Percentiles rank a stretch among this genome's conserved stretches.
These are phyloP conservation scores for Phytopythium helicoides DNA, from an alignment of 352 stramenopile species.

Conservation along the genomic window DNA sequence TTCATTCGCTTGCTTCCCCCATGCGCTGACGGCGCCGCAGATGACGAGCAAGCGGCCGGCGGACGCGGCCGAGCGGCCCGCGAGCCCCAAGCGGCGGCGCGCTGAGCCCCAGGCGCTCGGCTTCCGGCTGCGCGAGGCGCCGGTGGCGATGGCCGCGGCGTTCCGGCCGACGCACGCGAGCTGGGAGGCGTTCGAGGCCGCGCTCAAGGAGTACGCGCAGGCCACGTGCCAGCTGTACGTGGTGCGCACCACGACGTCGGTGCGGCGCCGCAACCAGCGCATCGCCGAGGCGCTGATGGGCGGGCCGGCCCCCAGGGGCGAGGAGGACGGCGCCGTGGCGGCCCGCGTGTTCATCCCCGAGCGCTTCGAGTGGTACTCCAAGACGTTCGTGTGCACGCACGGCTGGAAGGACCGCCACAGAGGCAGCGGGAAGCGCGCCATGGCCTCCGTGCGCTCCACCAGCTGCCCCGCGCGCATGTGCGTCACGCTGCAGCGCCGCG, in stretches of 20 bases:
- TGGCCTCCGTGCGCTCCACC: conserved; percentile 57
- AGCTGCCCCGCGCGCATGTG: conserved; percentile 79
- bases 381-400: conserved; percentile 80
- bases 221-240: conserved; percentile 73
- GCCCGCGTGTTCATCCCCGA: conserved; percentile 55
- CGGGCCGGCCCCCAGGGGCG: background rate
- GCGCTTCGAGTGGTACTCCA: conserved; percentile 74
- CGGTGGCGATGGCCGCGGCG: conserved; percentile 30
- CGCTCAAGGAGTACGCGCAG: conserved; percentile 56
- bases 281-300: conserved; percentile 32
- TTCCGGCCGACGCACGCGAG: conserved; percentile 54
- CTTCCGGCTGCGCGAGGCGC: conserved; percentile 3
- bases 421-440: conserved; percentile 61
- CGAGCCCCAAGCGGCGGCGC: background rate
- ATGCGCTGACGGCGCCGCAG: background rate
- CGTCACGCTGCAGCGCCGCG: conserved; percentile 62
- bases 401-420: conserved; percentile 73
- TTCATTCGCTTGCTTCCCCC: background rate
- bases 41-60: conserved; percentile 5
- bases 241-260: conserved; percentile 74
- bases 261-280: conserved; percentile 64
- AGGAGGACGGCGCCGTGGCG: conserved; percentile 2
- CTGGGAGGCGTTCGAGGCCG: conserved; percentile 64
- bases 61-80: background rate
- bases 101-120: background rate